Evolutionary conservation across 140 eudicot species (phyloP).

Genomic region (Stevia rebaudiana): DNA sequence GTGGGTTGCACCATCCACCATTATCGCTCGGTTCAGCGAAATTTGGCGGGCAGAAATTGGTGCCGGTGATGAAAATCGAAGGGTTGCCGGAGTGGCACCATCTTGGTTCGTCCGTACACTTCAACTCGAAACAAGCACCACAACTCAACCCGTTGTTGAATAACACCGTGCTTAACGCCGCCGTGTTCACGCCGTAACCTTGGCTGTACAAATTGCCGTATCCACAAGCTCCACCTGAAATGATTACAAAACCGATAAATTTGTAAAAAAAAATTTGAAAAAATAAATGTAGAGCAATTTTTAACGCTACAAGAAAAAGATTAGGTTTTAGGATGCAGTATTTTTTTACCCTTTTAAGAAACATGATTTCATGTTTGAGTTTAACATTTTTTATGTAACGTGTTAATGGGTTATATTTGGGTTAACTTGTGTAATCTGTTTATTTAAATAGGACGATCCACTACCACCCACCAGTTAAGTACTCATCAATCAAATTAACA

Average conservation of each 20-base stretch:
- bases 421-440: no score
- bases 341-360: no score
- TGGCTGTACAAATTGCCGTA: conserved; percentile 76
- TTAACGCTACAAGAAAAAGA: no score
- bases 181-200: conserved; percentile 79
- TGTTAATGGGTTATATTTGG: no score
- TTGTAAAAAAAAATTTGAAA: not conserved
- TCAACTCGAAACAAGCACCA: conserved; percentile 68
- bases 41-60: conserved; percentile 80
- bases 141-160: conserved; percentile 73
- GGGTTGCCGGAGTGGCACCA: conserved; percentile 78
- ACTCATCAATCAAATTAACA: no score
- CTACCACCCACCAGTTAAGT: no score
- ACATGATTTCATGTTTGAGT: no score
- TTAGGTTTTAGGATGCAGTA: no score
- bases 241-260: not conserved
- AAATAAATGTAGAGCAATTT: no score
- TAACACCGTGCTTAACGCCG: conserved; percentile 71
- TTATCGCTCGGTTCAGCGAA: conserved; percentile 55
- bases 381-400: no score
- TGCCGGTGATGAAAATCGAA: conserved; percentile 65
- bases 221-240: conserved; percentile 80
- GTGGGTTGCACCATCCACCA: conserved; percentile 94
- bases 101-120: conserved; percentile 45
- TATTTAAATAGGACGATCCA: no score